Evolutionary conservation across 768 basidiomycete species (phyloP).

Genomic region (Lactifluus echinatus): DNA sequence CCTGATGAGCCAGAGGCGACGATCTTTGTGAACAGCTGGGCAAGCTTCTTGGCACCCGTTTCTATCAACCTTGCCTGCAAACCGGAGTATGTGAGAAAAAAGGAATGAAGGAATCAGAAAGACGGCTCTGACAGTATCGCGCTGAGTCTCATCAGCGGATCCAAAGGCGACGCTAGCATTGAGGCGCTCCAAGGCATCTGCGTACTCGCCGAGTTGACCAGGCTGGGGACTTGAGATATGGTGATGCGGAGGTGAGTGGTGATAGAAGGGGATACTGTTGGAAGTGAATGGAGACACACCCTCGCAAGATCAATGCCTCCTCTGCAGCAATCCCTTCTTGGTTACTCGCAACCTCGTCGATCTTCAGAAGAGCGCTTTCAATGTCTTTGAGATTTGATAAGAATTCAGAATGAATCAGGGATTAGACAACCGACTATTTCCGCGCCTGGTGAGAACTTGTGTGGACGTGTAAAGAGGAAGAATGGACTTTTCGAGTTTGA

Average conservation of each 20-base stretch:
- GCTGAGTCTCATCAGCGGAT: conserved; percentile 44
- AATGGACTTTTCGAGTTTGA: conserved; percentile 80
- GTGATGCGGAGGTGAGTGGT: neutral
- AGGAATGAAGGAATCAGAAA: neutral
- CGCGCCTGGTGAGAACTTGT: conserved; percentile 62
- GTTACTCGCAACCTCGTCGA: conserved; percentile 68
- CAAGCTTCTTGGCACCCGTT: conserved; percentile 74
- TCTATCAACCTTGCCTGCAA: conserved; percentile 62
- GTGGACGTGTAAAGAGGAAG: conserved; percentile 74
- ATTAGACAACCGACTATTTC: conserved; percentile 47
- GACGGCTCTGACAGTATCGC: conserved; percentile 35
- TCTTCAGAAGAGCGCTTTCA: conserved; percentile 67
- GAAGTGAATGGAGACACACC: conserved; percentile 37
- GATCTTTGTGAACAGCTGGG: conserved; percentile 76
- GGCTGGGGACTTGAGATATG: conserved; percentile 52
- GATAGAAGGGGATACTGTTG: too few species aligned
- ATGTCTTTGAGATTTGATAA: conserved; percentile 48
- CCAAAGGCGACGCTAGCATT: conserved; percentile 78
- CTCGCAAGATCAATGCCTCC: conserved; percentile 69
- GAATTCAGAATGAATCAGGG: neutral
- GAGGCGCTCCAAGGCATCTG: conserved; percentile 63
- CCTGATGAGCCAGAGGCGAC: conserved; percentile 84
- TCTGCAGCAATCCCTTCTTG: conserved; percentile 70
- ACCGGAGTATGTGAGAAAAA: neutral
- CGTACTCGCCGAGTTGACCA: conserved; percentile 55